Conservation (phyloP, 345 rosid species). For the Conringia planisiliqua region DNA sequence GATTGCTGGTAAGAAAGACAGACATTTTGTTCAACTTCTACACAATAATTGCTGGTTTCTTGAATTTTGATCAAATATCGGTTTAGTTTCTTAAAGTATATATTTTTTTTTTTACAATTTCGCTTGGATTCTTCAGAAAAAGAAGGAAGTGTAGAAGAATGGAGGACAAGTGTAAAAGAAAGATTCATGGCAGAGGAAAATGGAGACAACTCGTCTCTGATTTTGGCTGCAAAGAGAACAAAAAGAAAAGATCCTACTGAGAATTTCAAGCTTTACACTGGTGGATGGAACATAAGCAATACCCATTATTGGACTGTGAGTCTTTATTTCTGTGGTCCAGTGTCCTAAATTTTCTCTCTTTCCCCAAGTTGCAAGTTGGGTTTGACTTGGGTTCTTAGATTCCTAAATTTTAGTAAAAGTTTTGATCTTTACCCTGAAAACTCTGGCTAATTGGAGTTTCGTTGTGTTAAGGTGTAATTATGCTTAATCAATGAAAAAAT, state of each 20-base stretch:
- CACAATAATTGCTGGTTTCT: neutral
- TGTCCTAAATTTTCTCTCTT: neutral
- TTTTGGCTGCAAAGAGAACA: conserved; percentile 76
- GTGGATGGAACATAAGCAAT: conserved; percentile 93
- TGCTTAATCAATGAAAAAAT: neutral
- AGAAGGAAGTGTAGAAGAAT: conserved; percentile 25
- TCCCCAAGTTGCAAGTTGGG: neutral
- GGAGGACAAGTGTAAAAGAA: conserved; percentile 40
- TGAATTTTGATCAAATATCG: neutral
- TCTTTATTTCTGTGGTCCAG: conserved; percentile 26
- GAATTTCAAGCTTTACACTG: conserved; percentile 51
- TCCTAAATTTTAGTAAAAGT: neutral
- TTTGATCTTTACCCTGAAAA: neutral
- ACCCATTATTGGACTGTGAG: conserved; percentile 87
- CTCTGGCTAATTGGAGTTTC: neutral
- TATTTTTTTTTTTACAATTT: neutral
- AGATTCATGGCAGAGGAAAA: conserved; percentile 55
- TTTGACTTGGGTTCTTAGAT: neutral
- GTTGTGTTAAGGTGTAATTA: neutral
- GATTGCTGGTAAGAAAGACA: conserved; percentile 27
- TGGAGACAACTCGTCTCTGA: conserved; percentile 44
- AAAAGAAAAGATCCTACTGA: conserved; percentile 61
- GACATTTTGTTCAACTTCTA: neutral
- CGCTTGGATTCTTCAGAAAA: conserved; percentile 25
- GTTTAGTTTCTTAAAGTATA: neutral